Percentiles rank a stretch among this genome's conserved stretches.
Evolutionary conservation across 73 alveolate species (phyloP).

Genomic region (Blepharisma stoltei): DNA sequence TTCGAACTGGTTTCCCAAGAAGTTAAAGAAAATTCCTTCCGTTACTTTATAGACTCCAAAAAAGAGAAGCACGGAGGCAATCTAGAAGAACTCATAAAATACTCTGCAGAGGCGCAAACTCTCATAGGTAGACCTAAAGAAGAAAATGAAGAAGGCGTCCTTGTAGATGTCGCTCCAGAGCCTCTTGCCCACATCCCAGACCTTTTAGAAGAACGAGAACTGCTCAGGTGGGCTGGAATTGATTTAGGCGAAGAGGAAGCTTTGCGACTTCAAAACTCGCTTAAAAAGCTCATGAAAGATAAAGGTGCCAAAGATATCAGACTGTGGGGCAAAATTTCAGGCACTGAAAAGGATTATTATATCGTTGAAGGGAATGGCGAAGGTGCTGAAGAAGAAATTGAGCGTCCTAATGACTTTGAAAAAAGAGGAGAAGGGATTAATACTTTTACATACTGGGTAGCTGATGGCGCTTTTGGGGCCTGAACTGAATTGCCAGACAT

Average conservation of each 20-base stretch:
- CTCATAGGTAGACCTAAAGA: slow-evolving; percentile 12
- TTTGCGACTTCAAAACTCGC: slow-evolving; percentile 44
- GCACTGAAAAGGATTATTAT: slow-evolving; percentile 88
- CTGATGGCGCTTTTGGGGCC: slow-evolving; percentile 78
- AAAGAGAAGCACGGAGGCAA: neutral
- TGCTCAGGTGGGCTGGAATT: slow-evolving; percentile 85
- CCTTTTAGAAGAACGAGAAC: slow-evolving; percentile 50
- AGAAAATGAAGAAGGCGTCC: slow-evolving; percentile 26
- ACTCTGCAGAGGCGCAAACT: neutral
- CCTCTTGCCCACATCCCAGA: slow-evolving; percentile 58
- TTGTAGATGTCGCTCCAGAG: slow-evolving; percentile 37
- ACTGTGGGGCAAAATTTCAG: slow-evolving; percentile 93
- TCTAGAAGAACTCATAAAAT: neutral
- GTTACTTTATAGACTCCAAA: neutral
- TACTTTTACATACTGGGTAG: slow-evolving; percentile 84
- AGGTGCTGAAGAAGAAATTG: slow-evolving; percentile 67
- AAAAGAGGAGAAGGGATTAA: slow-evolving; percentile 92
- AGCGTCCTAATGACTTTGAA: slow-evolving; percentile 77
- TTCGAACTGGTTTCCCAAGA: neutral
- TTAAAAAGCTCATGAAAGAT: slow-evolving; percentile 43
- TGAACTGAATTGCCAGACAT: slow-evolving; percentile 96
- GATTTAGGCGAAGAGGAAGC: slow-evolving; percentile 80
- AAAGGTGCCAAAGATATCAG: slow-evolving; percentile 61
- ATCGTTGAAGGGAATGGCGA: slow-evolving; percentile 87
- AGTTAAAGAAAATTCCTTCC: neutral